Conservation (phyloP, 2,329 filamentous ascomycete genomes). For the Sporothrix curviconia region DNA sequence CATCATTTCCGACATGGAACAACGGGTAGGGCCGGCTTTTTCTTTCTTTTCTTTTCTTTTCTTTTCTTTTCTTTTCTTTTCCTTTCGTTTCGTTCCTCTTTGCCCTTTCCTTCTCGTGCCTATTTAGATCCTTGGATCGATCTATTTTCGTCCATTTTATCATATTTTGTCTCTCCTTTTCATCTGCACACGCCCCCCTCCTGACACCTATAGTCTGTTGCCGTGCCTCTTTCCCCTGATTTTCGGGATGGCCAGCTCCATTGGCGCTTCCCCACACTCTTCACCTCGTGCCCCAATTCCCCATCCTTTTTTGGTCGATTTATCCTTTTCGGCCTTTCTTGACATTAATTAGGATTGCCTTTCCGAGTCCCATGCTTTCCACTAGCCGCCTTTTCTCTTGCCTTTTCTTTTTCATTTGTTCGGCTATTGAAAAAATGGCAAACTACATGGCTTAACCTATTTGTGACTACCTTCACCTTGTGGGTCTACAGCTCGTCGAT, state of each 20-base stretch:
- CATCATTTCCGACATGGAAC: conserved; percentile 71
- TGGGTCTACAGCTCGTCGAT: conserved; percentile 55
- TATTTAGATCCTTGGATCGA: neutral
- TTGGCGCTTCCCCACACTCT: conserved; percentile 2
- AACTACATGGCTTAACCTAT: neutral
- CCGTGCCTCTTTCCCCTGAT: neutral
- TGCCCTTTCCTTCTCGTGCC: neutral
- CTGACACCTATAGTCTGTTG: neutral
- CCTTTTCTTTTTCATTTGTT: neutral
- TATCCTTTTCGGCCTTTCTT: neutral
- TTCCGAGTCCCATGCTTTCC: neutral
- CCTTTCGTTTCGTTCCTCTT: too few relatives aligned
- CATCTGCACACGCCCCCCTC: conserved; percentile 6
- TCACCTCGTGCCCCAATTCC: too few relatives aligned
- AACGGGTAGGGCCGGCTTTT: conserved; percentile 47
- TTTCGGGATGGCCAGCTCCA: neutral
- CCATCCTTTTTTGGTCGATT: neutral
- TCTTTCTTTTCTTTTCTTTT: neutral
- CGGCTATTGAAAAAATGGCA: neutral
- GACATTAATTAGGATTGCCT: too few relatives aligned
- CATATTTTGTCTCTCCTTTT: neutral
- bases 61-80: neutral
- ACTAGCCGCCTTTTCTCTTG: neutral
- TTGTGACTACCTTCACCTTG: too few relatives aligned
- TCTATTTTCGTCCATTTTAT: neutral